Percentiles rank a stretch among this genome's conserved stretches.
Conservation (phyloP, 805 yeast genomes). For the Candida verbasci region DNA sequence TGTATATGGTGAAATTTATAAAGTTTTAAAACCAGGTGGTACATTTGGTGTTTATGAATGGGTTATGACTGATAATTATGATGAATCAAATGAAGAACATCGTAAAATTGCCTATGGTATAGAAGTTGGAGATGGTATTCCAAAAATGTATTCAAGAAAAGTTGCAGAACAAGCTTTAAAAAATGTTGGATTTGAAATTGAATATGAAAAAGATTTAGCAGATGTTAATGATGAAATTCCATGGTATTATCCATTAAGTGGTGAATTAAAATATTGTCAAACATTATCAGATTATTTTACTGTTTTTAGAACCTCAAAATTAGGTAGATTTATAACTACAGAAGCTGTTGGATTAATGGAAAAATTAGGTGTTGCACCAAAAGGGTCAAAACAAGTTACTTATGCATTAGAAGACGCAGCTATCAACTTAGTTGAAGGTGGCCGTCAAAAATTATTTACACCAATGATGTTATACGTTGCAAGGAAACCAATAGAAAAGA, state of each 20-base stretch:
- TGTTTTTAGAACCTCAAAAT: conserved; percentile 76
- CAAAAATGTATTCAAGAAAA: conserved; percentile 83
- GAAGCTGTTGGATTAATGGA: conserved; percentile 78
- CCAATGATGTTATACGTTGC: conserved; percentile 96
- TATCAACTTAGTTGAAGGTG: conserved; percentile 90
- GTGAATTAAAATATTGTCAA: conserved; percentile 89
- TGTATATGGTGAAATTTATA: conserved; percentile 90
- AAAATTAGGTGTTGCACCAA: conserved; percentile 82
- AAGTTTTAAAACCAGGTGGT: conserved; percentile 97
- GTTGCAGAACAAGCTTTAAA: conserved; percentile 87
- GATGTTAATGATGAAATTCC: conserved; percentile 79
- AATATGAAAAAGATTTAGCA: conserved; percentile 77
- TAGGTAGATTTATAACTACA: conserved; percentile 87
- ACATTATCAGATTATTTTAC: conserved; percentile 73
- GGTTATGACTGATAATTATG: conserved; percentile 96
- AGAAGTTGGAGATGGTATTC: conserved; percentile 98
- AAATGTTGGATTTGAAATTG: conserved; percentile 82
- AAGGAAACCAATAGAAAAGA: conserved; percentile 62
- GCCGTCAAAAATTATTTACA: conserved; percentile 82
- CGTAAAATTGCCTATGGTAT: conserved; percentile 95
- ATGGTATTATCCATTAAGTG: conserved; percentile 96
- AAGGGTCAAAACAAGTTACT: conserved; percentile 85
- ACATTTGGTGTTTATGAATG: conserved; percentile 97
- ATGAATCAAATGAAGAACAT: conserved; percentile 81
- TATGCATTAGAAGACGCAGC: conserved; percentile 96